A percentile compares a stretch with the other conserved stretches of the same genome.
Evolutionary conservation across 2,329 filamentous ascomycete species (phyloP).

Genomic region (Sclerotinia minor): DNA sequence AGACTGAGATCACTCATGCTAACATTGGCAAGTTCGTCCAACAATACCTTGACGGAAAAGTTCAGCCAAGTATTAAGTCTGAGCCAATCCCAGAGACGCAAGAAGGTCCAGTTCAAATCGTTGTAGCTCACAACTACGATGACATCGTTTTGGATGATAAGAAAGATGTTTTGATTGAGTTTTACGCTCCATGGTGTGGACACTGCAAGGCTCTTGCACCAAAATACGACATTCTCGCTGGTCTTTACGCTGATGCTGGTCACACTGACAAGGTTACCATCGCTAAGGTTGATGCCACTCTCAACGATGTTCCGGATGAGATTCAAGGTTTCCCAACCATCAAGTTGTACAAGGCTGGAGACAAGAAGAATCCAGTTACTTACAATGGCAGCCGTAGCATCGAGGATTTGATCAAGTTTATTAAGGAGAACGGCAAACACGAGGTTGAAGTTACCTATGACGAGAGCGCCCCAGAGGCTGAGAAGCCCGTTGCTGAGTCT

Average conservation of each 20-base stretch:
- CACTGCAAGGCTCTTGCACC: constrained; percentile 99
- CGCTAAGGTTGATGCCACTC: constrained; percentile 95
- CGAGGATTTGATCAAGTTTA: constrained; percentile 88
- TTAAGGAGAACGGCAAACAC: constrained; percentile 94
- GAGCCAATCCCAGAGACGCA: constrained; percentile 94
- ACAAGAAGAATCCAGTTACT: constrained; percentile 80
- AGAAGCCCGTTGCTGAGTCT: constrained; percentile 44
- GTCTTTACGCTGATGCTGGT: constrained; percentile 71
- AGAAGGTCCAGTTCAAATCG: constrained; percentile 80
- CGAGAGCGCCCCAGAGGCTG: constrained; percentile 54
- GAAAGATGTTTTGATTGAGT: constrained; percentile 97
- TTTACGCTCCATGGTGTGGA: constrained; percentile 99
- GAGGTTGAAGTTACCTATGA: constrained; percentile 66
- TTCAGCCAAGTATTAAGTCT: constrained; percentile 97
- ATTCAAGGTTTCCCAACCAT: constrained; percentile 98
- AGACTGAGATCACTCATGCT: constrained; percentile 68
- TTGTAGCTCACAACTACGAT: constrained; percentile 94
- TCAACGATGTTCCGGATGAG: constrained; percentile 95
- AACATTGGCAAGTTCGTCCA: constrained; percentile 80
- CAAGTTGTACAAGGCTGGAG: constrained; percentile 92
- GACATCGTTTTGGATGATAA: constrained; percentile 86
- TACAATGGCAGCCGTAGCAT: constrained; percentile 87
- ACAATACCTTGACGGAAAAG: constrained; percentile 80
- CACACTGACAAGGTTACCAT: constrained; percentile 84
- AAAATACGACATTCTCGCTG: constrained; percentile 90